Base-by-base conservation (phyloP, 2,329 filamentous ascomycete species). In the Capronia epimyces region DNA sequence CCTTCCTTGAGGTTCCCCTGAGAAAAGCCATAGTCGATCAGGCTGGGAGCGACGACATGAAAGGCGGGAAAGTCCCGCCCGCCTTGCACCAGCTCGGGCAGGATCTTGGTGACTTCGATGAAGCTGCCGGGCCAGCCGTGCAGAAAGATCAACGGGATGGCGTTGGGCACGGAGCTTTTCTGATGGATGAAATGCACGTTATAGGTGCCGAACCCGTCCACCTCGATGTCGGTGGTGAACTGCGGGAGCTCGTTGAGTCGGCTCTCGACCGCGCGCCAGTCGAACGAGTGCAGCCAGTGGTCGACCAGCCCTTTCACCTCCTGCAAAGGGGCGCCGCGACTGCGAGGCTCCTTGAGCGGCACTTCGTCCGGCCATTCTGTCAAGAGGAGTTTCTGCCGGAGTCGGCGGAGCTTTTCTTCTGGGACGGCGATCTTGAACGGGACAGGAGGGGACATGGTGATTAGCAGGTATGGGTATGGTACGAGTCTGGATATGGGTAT, bases 181-280 rank as follows among this genome's bases (percentile, higher is more conserved):
- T 51, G 42, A 41, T 64, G 62, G 7, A 58, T 49, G 40, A 58
- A 64, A 50, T 65, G 63, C 4, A 65, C 34, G 25, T 40, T 88
- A 84, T 41, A 84, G 63, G 62, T 86, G 87, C 74, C 81, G 59
- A 83, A 85, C 0, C 77, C 80, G 9, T 80, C 72, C 0, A 84
- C 74, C 0, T 69, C 32, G 27, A 57, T 50, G 1, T 60, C 62
- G 0, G 76, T 77, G 1, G 27, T 43, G 65, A 75, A 85, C 43
- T 86, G 82, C 0, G 80, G 77, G 7, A 84, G 64, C 9, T 66
- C 63, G 61, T 87, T 86, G 7, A 87, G 63, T 34, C 72, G 69
- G 2, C 70, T 65, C 64, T 87, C 82, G 18, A 74, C 73, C 22
- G 70, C 68, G 34, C 80, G 74, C 83, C 83, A 87, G 63, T 84